These are phyloP conservation scores for Diaporthe ilicicola DNA, from an alignment of 2,329 filamentous ascomycete species.

Conservation along the genomic window DNA sequence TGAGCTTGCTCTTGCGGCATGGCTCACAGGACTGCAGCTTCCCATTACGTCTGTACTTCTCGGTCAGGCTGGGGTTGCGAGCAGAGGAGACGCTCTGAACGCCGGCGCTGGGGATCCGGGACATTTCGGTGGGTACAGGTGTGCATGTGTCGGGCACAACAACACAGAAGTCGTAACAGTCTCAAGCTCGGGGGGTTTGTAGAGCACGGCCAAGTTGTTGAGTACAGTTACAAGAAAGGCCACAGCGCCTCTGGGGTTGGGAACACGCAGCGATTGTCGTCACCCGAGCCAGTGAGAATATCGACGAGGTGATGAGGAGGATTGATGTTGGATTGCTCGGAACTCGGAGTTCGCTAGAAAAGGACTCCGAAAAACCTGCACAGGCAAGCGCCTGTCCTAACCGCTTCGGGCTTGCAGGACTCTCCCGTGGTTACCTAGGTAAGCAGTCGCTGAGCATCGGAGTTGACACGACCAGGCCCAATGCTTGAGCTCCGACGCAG, in stretches of 20 bases:
- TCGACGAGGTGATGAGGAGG: neutral
- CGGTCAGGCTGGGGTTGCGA: slow-evolving; percentile 37
- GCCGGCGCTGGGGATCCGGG: slow-evolving; percentile 29
- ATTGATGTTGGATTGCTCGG: slow-evolving; percentile 5
- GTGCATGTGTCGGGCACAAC: neutral
- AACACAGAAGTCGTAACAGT: neutral
- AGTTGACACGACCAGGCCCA: neutral
- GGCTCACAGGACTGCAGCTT: slow-evolving; percentile 47
- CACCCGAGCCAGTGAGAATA: neutral
- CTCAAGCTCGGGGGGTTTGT: neutral
- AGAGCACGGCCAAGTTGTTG: neutral
- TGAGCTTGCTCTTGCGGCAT: slow-evolving; percentile 46
- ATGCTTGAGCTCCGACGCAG: neutral
- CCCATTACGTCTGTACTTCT: slow-evolving; percentile 46
- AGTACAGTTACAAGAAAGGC: neutral
- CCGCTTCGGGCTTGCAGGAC: slow-evolving; percentile 8
- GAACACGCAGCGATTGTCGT: neutral
- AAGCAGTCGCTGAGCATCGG: neutral
- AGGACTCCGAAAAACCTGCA: neutral
- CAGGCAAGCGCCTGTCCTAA: neutral
- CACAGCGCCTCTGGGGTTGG: neutral
- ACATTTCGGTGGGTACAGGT: slow-evolving; percentile 17
- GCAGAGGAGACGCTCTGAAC: slow-evolving; percentile 25
- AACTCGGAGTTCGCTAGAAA: slow-evolving; percentile 3
- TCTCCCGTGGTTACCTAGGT: neutral